Evolutionary conservation across 2,329 filamentous ascomycete genomes (phyloP), one percentile per base, ranked within the genome.

Genomic region (Ophiostoma sp.): DNA sequence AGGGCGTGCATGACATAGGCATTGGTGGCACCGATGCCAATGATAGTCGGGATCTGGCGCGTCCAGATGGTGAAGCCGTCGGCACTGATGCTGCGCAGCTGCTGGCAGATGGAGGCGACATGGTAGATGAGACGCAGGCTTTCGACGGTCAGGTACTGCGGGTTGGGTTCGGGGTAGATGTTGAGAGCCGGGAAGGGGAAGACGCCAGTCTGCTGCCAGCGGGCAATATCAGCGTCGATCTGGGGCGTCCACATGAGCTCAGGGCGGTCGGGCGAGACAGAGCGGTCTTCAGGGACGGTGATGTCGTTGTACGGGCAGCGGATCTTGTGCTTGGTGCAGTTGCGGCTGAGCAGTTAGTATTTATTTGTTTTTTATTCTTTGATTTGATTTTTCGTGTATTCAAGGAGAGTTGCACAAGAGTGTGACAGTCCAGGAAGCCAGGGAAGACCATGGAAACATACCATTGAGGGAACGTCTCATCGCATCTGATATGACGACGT

Each of bases 301-400:
- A 89, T 89, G 78, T 98, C 94, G 85, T 97, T 96, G 83, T 98
- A 99, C 76, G 97, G 95, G 81, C 95, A 99, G 77, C 94, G 91
- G 76, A 96, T 95, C 83, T 97, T 97, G 82, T 99, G 95, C 82
- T 98, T 99, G 73, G 94, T 97, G 82, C 95, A 99, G 81, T 99
- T 99, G 77, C 93, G 93, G 83, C 94, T 96, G 60, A 65, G n/a
- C 27, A 23, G n/a, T 67, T 44, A 31, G 41, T 36, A 57, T 23
- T 27, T 13, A 11, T 8, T 57, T 54, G 3, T 54, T 39, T 8
- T 41, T 41, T 10, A 41, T 15, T 11, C n/a, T 31, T 31, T 31
- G 27, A 31, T 31, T 31, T 31, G 27, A 31, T 31, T 31, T 31
- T 31, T 31, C 27, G 27, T 1, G 27, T 31, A 31, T 31, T 31